Percentiles rank a stretch among this genome's conserved stretches.
These are phyloP conservation scores for Nymphaea colorata DNA, from an alignment of 164 flowering plant genomes.

Conservation along the genomic window DNA sequence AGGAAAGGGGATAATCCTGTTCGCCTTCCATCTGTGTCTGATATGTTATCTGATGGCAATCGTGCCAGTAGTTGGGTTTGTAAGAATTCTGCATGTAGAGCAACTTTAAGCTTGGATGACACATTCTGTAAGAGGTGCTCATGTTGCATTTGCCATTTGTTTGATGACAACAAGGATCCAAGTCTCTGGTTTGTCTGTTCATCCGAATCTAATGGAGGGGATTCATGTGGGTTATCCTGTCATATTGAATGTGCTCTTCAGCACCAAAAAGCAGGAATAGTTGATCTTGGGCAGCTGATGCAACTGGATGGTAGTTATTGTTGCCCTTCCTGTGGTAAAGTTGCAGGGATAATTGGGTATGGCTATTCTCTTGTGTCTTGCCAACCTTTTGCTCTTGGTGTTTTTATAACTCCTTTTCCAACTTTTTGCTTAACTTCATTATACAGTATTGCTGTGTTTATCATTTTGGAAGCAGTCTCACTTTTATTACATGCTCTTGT, in stretches of 20 bases:
- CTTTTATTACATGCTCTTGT: too few relatives aligned
- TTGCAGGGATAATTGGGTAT: slow-evolving; percentile 86
- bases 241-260: slow-evolving; percentile 96
- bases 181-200: slow-evolving; percentile 96
- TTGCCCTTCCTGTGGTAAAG: slow-evolving; percentile 97
- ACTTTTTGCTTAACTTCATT: too few relatives aligned
- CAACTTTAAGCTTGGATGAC: slow-evolving; percentile 59
- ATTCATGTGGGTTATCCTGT: slow-evolving; percentile 88
- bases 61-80: slow-evolving; percentile 59
- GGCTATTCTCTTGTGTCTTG: slow-evolving; percentile 6
- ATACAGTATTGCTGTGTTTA: too few relatives aligned
- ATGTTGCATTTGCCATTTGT: slow-evolving; percentile 91
- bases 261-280: slow-evolving; percentile 78
- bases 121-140: slow-evolving; percentile 97
- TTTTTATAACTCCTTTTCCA: not conserved
- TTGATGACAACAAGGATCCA: slow-evolving; percentile 98
- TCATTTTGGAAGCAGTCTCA: too few relatives aligned
- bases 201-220: slow-evolving; percentile 48
- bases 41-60: slow-evolving; percentile 37
- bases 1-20: slow-evolving; percentile 74
- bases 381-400: not conserved
- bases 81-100: slow-evolving; percentile 92
- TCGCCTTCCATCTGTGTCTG: slow-evolving; percentile 30
- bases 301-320: slow-evolving; percentile 96
- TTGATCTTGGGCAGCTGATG: slow-evolving; percentile 84